Base-by-base conservation (phyloP, 1,284 basidiomycete genomes). In the Leccinum variabile region DNA sequence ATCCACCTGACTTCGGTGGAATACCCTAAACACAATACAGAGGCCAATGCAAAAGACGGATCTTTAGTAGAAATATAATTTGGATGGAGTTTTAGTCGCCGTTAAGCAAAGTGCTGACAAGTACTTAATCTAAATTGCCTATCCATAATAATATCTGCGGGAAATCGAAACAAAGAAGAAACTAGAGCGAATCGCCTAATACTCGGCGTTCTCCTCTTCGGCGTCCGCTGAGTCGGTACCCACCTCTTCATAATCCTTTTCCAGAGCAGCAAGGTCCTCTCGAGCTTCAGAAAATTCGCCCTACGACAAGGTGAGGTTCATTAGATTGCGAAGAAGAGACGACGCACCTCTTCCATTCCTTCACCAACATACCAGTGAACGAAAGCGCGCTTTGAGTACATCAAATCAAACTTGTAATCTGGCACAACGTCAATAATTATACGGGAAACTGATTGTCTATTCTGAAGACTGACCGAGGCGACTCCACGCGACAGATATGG, bases 291-390 rank as follows among this genome's bases (percentile, higher is more conserved):
- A 95, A 82, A 98, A 97, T 81, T 98, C 96, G 78, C 96, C 96
- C 83, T 82, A 60, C 33, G 13, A 16, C 60, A 39, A 62, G 49
- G 41, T 62, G 54, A 57, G 56, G 4, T 18, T n/a, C n/a, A 41
- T 46, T 30, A 53, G 57, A 52, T 16, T 25, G 22, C 7, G 2
- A 39, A 35, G n/a, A 58, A 61, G 33, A 56, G 57, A 55, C 8
- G 16, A 61, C 77, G 32, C 62, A 82, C 81, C 77, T 98, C 96
- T 80, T 98, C 96, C 96, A 98, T 98, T 84, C 96, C 96, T 81
- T 98, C 96, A 73, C 96, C 96, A 68, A 97, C 95, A 75, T 98
- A 98, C 94, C 94, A 97, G 81, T 97, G 94, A 30, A 97, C 95
- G 72, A 97, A 97, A 57, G 94, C 94, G 78, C 95, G 92, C 82